Base-by-base conservation (phyloP, 257 asterid genomes). In the Jaltomata sinuosa region DNA sequence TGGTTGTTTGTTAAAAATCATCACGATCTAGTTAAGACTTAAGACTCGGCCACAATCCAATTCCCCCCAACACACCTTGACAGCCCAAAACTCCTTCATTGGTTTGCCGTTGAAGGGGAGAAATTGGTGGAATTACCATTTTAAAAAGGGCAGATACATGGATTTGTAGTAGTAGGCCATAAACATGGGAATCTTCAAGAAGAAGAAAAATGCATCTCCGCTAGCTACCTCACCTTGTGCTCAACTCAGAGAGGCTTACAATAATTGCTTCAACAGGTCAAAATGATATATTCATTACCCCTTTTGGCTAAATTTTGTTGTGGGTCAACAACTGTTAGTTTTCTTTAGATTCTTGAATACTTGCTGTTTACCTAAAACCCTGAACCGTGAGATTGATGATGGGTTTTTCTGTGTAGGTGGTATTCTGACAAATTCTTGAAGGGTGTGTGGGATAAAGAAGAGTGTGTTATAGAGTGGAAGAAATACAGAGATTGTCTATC, bases 371-470 rank as follows among this genome's bases (percentile, higher is more conserved):
- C 21, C 84, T 76, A 32, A 80, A 84, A 81, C 85, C 61, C 85
- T 67, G 27, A 80, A 84, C 82, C 86, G 50, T 67, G 55, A 47
- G 47, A 27, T 12, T 72, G 21, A n/a, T 84, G 61, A 76, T 47
- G 57, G 25, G 15, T 55, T 55, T 50, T 72, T 72, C 47, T 80
- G 68, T 80, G 68, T 84, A 94, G 99, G 87, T 93, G 99, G 97
- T 94, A 94, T 88, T 92, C 94, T 0, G 98, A 94, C 83, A 93
- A 93, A 87, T 94, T 94, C 87, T 88, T 93, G 93, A 96, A 93
- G 91, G 98, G 98, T n/a, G 92, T 92, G 80, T 96, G 98, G 95
- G 90, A 94, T 53, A 94, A 92, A 86, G 90, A 91, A 84, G 98
- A 87, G 42, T 96, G 99, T 86, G 87, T 87, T 72, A 72, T 87